A percentile compares a stretch with the other conserved stretches of the same genome.
These are phyloP conservation scores for Cercospora janseana DNA, from an alignment of 2,329 filamentous ascomycete genomes.

Conservation along the genomic window DNA sequence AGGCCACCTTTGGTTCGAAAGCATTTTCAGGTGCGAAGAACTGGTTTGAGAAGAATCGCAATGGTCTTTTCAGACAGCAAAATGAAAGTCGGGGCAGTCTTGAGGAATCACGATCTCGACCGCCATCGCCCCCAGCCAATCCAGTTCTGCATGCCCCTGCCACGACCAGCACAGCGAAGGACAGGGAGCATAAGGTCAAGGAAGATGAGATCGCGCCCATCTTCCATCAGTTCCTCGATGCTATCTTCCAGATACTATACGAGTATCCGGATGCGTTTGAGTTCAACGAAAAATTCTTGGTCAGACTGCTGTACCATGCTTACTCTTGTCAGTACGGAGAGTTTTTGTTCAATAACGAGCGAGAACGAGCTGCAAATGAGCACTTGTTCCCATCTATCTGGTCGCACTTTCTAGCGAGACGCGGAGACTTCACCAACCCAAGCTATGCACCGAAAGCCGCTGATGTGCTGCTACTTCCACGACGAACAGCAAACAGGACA, in stretches of 20 bases:
- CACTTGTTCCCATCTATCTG: slow-evolving; percentile 84
- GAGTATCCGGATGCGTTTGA: slow-evolving; percentile 89
- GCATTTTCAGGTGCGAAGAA: slow-evolving; percentile 73
- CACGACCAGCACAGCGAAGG: slow-evolving; percentile 47
- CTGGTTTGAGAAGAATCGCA: slow-evolving; percentile 74
- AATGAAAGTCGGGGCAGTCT: slow-evolving; percentile 65
- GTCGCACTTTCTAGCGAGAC: slow-evolving; percentile 87
- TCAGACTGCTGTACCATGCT: slow-evolving; percentile 85
- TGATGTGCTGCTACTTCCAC: slow-evolving; percentile 81
- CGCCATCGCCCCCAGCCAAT: slow-evolving; percentile 40
- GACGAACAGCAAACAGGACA: slow-evolving; percentile 31
- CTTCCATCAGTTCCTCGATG: slow-evolving; percentile 96
- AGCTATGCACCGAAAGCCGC: slow-evolving; percentile 73
- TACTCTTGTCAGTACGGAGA: slow-evolving; percentile 97
- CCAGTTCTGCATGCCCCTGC: slow-evolving; percentile 49
- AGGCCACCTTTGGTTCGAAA: slow-evolving; percentile 53
- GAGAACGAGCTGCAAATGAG: slow-evolving; percentile 66
- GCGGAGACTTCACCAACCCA: slow-evolving; percentile 76
- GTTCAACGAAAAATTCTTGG: slow-evolving; percentile 90
- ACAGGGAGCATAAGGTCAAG: slow-evolving; percentile 66
- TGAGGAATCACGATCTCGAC: slow-evolving; percentile 48
- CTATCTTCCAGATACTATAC: slow-evolving; percentile 82
- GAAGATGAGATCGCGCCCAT: slow-evolving; percentile 92
- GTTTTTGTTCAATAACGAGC: slow-evolving; percentile 93
- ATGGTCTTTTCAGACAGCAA: slow-evolving; percentile 34